Conservation (phyloP, 2,329 filamentous ascomycete genomes). For the Elsinoe ampelina region DNA sequence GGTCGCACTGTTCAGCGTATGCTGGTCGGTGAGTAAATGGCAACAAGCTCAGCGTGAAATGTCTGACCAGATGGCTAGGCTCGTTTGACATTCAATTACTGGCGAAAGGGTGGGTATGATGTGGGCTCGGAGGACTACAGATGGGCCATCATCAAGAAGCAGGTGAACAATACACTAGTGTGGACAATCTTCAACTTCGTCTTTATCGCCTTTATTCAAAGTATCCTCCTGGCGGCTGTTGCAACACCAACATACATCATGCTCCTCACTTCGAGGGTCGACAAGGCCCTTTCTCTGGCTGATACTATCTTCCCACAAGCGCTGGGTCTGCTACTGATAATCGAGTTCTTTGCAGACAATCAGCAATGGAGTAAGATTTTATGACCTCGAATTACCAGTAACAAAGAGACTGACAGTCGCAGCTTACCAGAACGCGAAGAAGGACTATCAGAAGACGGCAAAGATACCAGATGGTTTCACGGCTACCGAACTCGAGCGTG, state of each 20-base stretch:
- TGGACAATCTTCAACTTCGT: constrained; percentile 68
- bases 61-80: constrained; percentile 37
- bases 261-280: constrained; percentile 57
- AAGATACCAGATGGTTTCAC: constrained; percentile 53
- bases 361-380: constrained; percentile 68
- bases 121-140: constrained; percentile 91
- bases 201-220: constrained; percentile 81
- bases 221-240: constrained; percentile 63
- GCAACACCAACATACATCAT: constrained; percentile 77
- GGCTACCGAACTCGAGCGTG: constrained; percentile 73
- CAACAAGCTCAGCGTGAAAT: not conserved
- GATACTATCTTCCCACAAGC: constrained; percentile 50
- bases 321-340: constrained; percentile 49
- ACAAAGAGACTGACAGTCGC: not conserved
- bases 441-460: constrained; percentile 61
- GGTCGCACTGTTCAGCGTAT: constrained; percentile 55
- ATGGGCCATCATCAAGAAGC: constrained; percentile 67
- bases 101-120: constrained; percentile 83
- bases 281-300: constrained; percentile 37
- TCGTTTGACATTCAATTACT: constrained; percentile 92
- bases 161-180: constrained; percentile 57
- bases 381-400: not conserved
- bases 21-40: constrained; percentile 49
- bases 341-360: constrained; percentile 76
- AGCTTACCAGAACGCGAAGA: constrained; percentile 77